Evolutionary conservation across 805 yeast species (phyloP).

Genomic region (Metschnikowia corniflorae): DNA sequence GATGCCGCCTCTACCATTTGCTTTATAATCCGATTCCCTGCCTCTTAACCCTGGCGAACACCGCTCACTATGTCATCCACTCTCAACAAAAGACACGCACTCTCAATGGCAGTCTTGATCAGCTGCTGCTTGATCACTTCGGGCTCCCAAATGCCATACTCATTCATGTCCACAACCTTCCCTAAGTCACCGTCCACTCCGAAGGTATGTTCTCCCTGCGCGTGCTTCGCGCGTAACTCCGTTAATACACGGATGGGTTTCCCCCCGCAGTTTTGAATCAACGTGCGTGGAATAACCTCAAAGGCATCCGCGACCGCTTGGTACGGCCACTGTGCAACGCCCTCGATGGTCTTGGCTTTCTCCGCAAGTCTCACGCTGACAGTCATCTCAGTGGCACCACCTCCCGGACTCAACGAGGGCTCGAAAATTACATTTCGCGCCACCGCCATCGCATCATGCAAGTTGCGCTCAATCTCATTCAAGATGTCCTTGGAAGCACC

Average conservation of each 20-base stretch:
- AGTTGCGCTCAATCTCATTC: conserved; percentile 92
- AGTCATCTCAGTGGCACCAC: conserved; percentile 99
- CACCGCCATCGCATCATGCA: conserved; percentile 98
- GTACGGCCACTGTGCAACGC: conserved; percentile 97
- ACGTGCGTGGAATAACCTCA: conserved; percentile 96
- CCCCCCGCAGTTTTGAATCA: conserved; percentile 97
- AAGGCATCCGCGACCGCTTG: conserved; percentile 98
- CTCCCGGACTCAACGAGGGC: conserved; percentile 96
- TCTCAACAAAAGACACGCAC: conserved; percentile 89
- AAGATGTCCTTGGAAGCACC: conserved; percentile 97
- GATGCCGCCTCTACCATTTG: too few relatives aligned
- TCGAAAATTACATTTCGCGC: conserved; percentile 92
- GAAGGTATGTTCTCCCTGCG: conserved; percentile 77
- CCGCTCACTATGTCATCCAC: conserved; percentile 98
- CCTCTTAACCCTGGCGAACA: conserved; percentile 53
- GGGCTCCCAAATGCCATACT: conserved; percentile 98
- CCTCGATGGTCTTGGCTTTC: conserved; percentile 88
- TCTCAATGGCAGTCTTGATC: conserved; percentile 95
- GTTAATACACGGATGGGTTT: conserved; percentile 88
- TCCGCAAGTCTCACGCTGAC: conserved; percentile 84
- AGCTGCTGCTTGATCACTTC: conserved; percentile 96
- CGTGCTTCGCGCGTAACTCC: conserved; percentile 93
- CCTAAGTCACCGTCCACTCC: conserved; percentile 97
- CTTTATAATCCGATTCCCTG: too few relatives aligned
- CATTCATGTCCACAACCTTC: conserved; percentile 91